Evolutionary conservation across 306 rosid genomes (phyloP), one percentile per base, ranked within the genome.

Genomic region (Lithocarpus polystachyus): DNA sequence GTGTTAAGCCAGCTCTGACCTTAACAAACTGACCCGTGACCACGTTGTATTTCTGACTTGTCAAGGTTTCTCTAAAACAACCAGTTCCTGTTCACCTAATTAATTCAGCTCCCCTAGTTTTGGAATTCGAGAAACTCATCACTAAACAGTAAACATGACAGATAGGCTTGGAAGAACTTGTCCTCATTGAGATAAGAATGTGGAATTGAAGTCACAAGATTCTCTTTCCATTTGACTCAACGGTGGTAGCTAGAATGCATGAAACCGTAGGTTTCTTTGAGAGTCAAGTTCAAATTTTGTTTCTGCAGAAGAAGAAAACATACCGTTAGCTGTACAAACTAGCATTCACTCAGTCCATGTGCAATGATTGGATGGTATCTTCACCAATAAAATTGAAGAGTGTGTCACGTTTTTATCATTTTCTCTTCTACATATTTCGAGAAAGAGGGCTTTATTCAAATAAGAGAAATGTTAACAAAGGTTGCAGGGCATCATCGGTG

Each of bases 401-500:
- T 33, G 68, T 68, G 59, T 45, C 80, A 68, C 76, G 64, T 68
- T 78, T 71, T 22, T 43, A 33, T 81, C 23, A 68, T 48, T 37
- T 23, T 26, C 37, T 37, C 19, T 11, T 11, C 10, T 4, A 40
- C 51, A 22, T 14, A 2, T 22, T 6, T 11, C 20, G 0, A 40
- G 45, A 48, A 2, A 48, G 17, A 12, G 5, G 17, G 17, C 1
- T 2, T 10, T 12, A 12, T 48, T 10, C 53, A 48, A 48, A 0
- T 13, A 12, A 3, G 40, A 35, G 9, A 35, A 35, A 35, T 6
- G 2, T 35, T 35, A 35, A 35, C 8, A 35, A 35, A 35, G 2
- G 2, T 1, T 0, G 0, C 0, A 6, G 0, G 1, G 0, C 40
- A 1, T 35, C 40, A 1, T 35, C 6, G 0, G 2, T 1, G 6